phyloP scores from a whole-genome alignment of 768 basidiomycete species.

The Hysterangium stoloniferum region DNA sequence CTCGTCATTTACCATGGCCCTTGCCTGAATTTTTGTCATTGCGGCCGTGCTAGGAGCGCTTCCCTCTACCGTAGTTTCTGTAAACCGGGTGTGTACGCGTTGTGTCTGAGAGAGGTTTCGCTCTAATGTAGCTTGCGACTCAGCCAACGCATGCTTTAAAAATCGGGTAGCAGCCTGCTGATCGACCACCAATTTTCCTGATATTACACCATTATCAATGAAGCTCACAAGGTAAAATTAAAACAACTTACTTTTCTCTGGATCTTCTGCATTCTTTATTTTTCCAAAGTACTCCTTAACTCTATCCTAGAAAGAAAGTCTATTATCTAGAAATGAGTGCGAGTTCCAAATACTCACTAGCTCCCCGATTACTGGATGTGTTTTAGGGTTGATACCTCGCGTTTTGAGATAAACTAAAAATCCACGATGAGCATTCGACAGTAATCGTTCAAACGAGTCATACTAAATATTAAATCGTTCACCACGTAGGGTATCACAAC shows the following conservation, averaged over 20 bases:
- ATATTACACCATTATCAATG: not conserved
- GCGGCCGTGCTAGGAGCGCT: slow-evolving; percentile 8
- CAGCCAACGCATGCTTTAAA: slow-evolving; percentile 67
- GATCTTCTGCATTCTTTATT: slow-evolving; percentile 66
- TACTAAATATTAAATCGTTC: slow-evolving; percentile 83
- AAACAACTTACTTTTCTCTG: slow-evolving; percentile 42
- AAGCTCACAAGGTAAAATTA: not conserved
- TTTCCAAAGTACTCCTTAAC: slow-evolving; percentile 79
- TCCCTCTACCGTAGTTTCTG: slow-evolving; percentile 13
- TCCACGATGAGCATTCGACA: not conserved
- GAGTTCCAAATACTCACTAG: slow-evolving; percentile 34
- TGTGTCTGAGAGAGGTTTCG: slow-evolving; percentile 16
- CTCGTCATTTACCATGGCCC: slow-evolving; percentile 43
- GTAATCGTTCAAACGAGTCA: slow-evolving; percentile 23
- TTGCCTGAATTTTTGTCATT: slow-evolving; percentile 39
- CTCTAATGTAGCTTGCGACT: slow-evolving; percentile 9
- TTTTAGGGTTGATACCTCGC: slow-evolving; percentile 69
- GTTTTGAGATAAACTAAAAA: slow-evolving; percentile 73
- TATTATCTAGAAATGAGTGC: not conserved
- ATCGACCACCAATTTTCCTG: slow-evolving; percentile 48
- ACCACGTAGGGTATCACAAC: slow-evolving; percentile 73
- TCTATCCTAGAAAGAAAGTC: slow-evolving; percentile 43
- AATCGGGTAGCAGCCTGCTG: slow-evolving; percentile 74
- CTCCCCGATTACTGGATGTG: slow-evolving; percentile 70
- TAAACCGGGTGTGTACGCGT: slow-evolving; percentile 15